Evolutionary conservation across 176 grass and related monocot genomes (phyloP).

Genomic region (Tuctoria greenei): DNA sequence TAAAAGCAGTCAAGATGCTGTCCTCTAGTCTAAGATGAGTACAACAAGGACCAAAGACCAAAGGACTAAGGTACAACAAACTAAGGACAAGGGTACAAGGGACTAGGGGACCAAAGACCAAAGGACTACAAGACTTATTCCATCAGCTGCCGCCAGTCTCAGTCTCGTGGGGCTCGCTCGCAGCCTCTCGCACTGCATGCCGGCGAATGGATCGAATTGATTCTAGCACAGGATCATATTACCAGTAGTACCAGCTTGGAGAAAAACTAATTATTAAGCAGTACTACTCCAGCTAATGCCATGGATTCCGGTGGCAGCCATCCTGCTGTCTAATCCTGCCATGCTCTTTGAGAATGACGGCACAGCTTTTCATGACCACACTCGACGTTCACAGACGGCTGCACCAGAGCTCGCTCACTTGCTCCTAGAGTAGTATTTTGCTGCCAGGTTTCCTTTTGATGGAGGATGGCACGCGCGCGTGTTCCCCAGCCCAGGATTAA

Average conservation of each 20-base stretch:
- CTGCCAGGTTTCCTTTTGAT: neutral
- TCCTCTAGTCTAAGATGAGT: too few species aligned
- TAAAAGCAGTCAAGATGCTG: too few species aligned
- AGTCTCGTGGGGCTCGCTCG: conserved; percentile 1
- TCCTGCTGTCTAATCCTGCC: conserved; percentile 31
- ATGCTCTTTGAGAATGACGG: conserved; percentile 14
- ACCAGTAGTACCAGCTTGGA: neutral
- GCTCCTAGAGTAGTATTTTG: neutral
- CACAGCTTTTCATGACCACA: conserved; percentile 48
- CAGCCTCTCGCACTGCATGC: neutral
- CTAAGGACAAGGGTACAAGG: too few species aligned
- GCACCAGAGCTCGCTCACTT: neutral
- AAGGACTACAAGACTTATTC: too few species aligned
- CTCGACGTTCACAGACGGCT: neutral
- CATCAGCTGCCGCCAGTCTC: neutral
- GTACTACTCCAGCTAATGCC: neutral
- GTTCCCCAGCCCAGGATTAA: conserved; percentile 30
- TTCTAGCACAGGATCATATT: neutral
- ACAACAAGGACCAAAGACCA: too few species aligned
- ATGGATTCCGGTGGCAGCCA: conserved; percentile 34
- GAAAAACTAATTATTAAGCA: neutral
- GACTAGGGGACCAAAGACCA: too few species aligned
- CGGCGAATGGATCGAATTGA: neutral
- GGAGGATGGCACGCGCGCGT: conserved; percentile 36
- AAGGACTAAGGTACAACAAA: too few species aligned